These are phyloP conservation scores for Eimeria mitis DNA, from an alignment of 169 alveolate species.

Conservation along the genomic window DNA sequence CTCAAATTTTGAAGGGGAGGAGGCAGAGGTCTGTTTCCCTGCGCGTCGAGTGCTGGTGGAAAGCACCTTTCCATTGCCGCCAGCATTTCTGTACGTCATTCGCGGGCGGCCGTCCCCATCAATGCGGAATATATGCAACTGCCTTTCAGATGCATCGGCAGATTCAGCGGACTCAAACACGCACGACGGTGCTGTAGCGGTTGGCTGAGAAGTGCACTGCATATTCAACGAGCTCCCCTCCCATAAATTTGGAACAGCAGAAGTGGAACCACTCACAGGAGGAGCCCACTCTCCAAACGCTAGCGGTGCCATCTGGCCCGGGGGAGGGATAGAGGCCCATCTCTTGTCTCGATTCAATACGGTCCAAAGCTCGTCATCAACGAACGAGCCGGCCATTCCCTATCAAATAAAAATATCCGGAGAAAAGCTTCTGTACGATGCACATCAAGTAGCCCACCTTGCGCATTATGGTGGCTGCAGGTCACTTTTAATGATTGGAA, in stretches of 20 bases:
- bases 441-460: neutral
- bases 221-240: neutral
- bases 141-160: neutral
- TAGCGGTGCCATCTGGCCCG: conserved; percentile 13
- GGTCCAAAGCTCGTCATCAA: conserved; percentile 3
- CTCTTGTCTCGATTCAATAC: neutral
- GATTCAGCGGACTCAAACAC: neutral
- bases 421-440: neutral
- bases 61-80: neutral
- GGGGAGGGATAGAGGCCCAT: conserved; percentile 11
- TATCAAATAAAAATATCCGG: neutral
- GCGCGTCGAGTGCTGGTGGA: neutral
- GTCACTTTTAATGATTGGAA: neutral
- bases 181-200: neutral
- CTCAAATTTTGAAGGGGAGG: conserved; percentile 52
- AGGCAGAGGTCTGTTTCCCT: neutral
- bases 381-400: conserved; percentile 51
- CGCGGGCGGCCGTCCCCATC: conserved; percentile 11
- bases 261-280: neutral
- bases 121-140: conserved; percentile 14
- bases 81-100: neutral
- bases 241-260: neutral
- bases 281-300: neutral
- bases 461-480: conserved; percentile 7
- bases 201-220: neutral